phyloP scores from a whole-genome alignment of 2,329 filamentous ascomycete species.

The Talaromyces sp. region DNA sequence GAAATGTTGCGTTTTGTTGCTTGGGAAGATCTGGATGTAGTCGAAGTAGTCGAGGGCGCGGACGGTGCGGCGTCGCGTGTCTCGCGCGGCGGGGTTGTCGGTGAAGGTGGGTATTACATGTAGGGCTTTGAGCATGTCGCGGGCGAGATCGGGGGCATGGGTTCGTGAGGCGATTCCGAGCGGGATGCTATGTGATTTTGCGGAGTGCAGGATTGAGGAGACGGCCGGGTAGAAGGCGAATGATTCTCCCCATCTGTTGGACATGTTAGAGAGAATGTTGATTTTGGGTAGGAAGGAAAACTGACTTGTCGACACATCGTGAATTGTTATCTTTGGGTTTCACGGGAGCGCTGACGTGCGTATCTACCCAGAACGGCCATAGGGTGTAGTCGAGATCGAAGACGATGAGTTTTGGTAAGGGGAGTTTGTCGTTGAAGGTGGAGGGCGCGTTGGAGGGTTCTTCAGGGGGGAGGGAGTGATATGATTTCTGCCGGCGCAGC shows the following conservation, averaged over 20 bases:
- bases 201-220: slow-evolving; percentile 60
- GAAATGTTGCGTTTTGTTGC: slow-evolving; percentile 82
- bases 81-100: slow-evolving; percentile 31
- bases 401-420: slow-evolving; percentile 75
- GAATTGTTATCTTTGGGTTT: slow-evolving; percentile 54
- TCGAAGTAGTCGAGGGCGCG: slow-evolving; percentile 52
- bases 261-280: not conserved
- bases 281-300: no score
- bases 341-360: slow-evolving; percentile 74
- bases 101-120: slow-evolving; percentile 50
- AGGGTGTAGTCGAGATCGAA: slow-evolving; percentile 98
- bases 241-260: slow-evolving; percentile 52
- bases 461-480: slow-evolving; percentile 27
- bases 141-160: slow-evolving; percentile 68
- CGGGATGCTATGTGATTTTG: slow-evolving; percentile 49
- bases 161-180: slow-evolving; percentile 79
- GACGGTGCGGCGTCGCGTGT: slow-evolving; percentile 41
- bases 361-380: slow-evolving; percentile 99
- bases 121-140: slow-evolving; percentile 73
- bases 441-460: slow-evolving; percentile 41
- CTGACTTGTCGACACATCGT: slow-evolving; percentile 40
- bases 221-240: slow-evolving; percentile 69
- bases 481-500: slow-evolving; percentile 33
- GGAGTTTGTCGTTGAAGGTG: slow-evolving; percentile 61
- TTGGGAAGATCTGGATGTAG: slow-evolving; percentile 61